Evolutionary conservation across 1,139 yeast genomes (phyloP).

Genomic region (Chernovozyma aurita): DNA sequence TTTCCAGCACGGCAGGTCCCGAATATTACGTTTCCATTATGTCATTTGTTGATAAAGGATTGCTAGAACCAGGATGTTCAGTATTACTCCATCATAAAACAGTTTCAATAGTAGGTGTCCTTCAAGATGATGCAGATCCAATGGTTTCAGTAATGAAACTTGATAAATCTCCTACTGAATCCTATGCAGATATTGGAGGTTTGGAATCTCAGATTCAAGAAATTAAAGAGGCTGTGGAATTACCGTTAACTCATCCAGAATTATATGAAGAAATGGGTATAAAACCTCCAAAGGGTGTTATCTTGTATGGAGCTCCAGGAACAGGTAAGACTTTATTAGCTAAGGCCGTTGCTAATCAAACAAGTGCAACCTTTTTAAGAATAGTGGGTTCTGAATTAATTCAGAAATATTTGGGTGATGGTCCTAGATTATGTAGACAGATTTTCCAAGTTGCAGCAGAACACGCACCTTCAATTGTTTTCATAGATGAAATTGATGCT

Average conservation of each 20-base stretch:
- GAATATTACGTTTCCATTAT: slow-evolving; percentile 94
- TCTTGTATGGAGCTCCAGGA: slow-evolving; percentile 98
- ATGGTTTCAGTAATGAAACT: slow-evolving; percentile 97
- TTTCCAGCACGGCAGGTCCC: slow-evolving; percentile 92
- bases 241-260: slow-evolving; percentile 97
- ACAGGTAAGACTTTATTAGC: slow-evolving; percentile 97
- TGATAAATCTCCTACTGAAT: slow-evolving; percentile 95
- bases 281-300: slow-evolving; percentile 98
- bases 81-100: slow-evolving; percentile 94
- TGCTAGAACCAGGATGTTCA: slow-evolving; percentile 97
- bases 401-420: slow-evolving; percentile 97
- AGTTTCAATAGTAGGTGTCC: slow-evolving; percentile 89
- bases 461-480: slow-evolving; percentile 95
- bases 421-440: slow-evolving; percentile 92
- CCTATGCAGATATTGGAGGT: slow-evolving; percentile 97
- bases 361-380: slow-evolving; percentile 92
- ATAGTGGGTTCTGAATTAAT: slow-evolving; percentile 96
- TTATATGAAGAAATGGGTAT: slow-evolving; percentile 99
- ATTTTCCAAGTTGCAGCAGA: slow-evolving; percentile 96
- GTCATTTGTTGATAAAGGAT: slow-evolving; percentile 96
- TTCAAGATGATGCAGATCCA: slow-evolving; percentile 97
- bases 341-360: slow-evolving; percentile 97
- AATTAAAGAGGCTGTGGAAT: slow-evolving; percentile 95
- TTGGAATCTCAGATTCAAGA: slow-evolving; percentile 95
- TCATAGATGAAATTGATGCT: slow-evolving; percentile 98